phyloP scores from a whole-genome alignment of 371 early-diverging fungal species.

The Syncephalastrum sp. region DNA sequence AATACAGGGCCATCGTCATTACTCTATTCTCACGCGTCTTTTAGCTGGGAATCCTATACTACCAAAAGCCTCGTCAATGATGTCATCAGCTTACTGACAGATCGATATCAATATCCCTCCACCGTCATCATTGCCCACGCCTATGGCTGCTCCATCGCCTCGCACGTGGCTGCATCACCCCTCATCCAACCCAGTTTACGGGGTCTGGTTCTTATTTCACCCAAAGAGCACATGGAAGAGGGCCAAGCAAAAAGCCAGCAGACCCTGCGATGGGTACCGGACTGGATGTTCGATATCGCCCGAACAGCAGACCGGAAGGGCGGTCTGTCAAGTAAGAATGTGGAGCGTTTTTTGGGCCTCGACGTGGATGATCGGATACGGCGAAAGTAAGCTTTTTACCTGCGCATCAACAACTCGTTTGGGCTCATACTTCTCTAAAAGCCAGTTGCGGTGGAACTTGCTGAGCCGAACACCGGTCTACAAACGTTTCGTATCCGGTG shows the following conservation, averaged over 20 bases:
- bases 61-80: constrained; percentile 58
- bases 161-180: constrained; percentile 47
- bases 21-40: constrained; percentile 3
- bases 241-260: constrained; percentile 38
- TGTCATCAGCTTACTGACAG: constrained; percentile 47
- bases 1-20: neutral
- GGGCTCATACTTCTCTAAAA: constrained; percentile 1
- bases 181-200: constrained; percentile 37
- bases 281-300: constrained; percentile 54
- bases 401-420: neutral
- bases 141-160: constrained; percentile 67
- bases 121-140: constrained; percentile 69
- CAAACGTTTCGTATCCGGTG: constrained; percentile 53
- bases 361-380: constrained; percentile 44
- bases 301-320: constrained; percentile 64
- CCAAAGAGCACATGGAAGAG: constrained; percentile 54
- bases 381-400: constrained; percentile 23
- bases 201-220: constrained; percentile 61
- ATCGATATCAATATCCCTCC: constrained; percentile 57
- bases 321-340: constrained; percentile 58
- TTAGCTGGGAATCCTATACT: constrained; percentile 56
- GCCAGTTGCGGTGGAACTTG: constrained; percentile 68
- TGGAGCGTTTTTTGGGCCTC: constrained; percentile 55
- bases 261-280: constrained; percentile 48
- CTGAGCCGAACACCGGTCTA: constrained; percentile 53